Conservation (phyloP, 441 rosid genomes). For the Erysimum pusillum region DNA sequence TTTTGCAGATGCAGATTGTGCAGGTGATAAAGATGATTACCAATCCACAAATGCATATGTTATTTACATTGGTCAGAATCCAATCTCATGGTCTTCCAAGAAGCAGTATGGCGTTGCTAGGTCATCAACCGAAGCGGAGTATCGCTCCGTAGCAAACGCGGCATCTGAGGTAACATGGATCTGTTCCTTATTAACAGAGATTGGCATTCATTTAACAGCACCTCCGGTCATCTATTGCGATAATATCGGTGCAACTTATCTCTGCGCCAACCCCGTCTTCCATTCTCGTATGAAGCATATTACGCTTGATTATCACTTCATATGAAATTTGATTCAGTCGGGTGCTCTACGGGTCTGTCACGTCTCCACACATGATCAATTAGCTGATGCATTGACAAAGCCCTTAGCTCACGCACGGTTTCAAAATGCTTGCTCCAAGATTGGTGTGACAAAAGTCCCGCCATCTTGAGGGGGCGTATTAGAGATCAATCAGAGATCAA, state of each 20-base stretch:
- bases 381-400: neutral
- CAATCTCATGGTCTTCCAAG: neutral
- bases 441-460: too few species aligned
- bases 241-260: neutral
- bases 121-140: rapidly evolving
- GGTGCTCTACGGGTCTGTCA: rapidly evolving
- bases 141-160: rapidly evolving
- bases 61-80: neutral
- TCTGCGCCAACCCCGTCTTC: neutral
- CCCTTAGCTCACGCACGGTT: neutral
- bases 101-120: neutral
- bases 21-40: neutral
- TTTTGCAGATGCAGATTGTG: neutral
- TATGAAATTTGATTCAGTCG: neutral
- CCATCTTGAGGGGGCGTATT: too few species aligned
- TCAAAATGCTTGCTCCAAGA: too few species aligned
- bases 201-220: neutral
- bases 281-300: neutral
- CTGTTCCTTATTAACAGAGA: neutral
- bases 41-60: neutral
- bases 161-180: neutral
- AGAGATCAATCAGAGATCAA: too few species aligned
- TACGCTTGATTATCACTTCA: neutral
- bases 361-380: neutral
- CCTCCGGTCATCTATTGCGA: neutral